Percentiles rank a stretch among this genome's conserved stretches.
phyloP scores from a whole-genome alignment of 768 basidiomycete species.

The Aureoboletus auriporus region DNA sequence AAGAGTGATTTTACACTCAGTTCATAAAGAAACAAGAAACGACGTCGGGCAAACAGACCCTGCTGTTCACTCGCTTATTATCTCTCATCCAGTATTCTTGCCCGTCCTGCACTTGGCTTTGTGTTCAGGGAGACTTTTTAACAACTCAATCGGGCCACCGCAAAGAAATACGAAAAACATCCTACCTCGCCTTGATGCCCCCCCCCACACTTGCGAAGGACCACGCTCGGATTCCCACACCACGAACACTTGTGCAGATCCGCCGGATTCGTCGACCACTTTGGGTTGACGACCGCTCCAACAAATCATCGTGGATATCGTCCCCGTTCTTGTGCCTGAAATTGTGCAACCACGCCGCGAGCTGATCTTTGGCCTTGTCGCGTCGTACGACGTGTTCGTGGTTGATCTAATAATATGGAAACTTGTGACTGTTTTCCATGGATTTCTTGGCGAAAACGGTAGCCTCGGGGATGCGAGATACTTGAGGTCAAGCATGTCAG shows the following conservation, averaged over 20 bases:
- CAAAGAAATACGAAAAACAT: not conserved
- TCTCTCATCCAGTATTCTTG: conserved; percentile 1
- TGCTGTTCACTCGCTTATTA: no score
- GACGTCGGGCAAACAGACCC: no score
- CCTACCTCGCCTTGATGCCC: conserved; percentile 37
- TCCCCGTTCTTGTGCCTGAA: conserved; percentile 40
- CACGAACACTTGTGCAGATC: conserved; percentile 58
- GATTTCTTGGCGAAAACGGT: conserved; percentile 42
- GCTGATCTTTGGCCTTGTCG: conserved; percentile 50
- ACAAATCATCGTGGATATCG: conserved; percentile 28
- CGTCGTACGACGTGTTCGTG: conserved; percentile 30
- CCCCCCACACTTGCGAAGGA: conserved; percentile 45
- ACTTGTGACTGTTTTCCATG: conserved; percentile 51
- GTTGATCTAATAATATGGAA: conserved; percentile 50
- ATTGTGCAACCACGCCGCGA: conserved; percentile 55
- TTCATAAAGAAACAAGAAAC: not conserved
- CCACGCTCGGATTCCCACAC: conserved; percentile 58
- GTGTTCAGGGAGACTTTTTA: conserved; percentile 38
- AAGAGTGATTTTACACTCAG: not conserved
- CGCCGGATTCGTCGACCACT: conserved; percentile 45
- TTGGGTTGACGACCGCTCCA: conserved; percentile 35
- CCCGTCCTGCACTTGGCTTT: conserved; percentile 22
- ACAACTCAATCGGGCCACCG: not conserved
- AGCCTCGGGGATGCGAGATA: conserved; percentile 47
- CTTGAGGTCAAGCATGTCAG: conserved; percentile 67